These are phyloP conservation scores for Alternaria longipes DNA, from an alignment of 2,329 filamentous ascomycete genomes.

Conservation along the genomic window DNA sequence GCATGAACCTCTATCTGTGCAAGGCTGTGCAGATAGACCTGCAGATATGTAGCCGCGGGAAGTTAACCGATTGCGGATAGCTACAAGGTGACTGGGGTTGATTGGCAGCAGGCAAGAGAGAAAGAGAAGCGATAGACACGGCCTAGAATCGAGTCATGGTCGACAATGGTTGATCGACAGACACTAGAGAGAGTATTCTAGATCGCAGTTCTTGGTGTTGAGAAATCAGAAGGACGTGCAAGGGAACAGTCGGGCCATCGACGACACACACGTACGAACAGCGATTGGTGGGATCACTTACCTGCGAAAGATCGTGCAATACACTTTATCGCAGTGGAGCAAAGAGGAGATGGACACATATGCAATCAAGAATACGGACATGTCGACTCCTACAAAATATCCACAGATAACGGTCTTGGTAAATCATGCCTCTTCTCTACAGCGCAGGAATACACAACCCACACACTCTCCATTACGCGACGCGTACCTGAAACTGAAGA, in stretches of 20 bases:
- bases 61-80: slow-evolving; percentile 17
- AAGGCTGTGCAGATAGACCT: slow-evolving; percentile 19
- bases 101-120: slow-evolving; percentile 8
- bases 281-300: slow-evolving; percentile 8
- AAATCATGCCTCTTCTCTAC: not conserved
- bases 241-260: slow-evolving; percentile 1
- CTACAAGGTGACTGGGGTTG: slow-evolving; percentile 11
- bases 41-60: slow-evolving; percentile 30
- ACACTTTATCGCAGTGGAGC: slow-evolving; percentile 2
- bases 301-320: not conserved
- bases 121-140: not conserved
- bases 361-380: not conserved
- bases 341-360: not conserved
- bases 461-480: slow-evolving; percentile 1
- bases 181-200: slow-evolving; percentile 11
- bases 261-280: not conserved
- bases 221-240: not conserved
- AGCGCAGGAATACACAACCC: not conserved
- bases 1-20: slow-evolving; percentile 14
- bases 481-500: slow-evolving; percentile 6
- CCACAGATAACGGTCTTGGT: slow-evolving; percentile 15
- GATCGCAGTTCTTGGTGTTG: slow-evolving; percentile 8
- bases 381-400: slow-evolving; percentile 2
- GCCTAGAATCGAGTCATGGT: slow-evolving; percentile 12
- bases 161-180: slow-evolving; percentile 5